Base-by-base conservation (phyloP, 805 yeast genomes). In the Ogataea degrootiae region DNA sequence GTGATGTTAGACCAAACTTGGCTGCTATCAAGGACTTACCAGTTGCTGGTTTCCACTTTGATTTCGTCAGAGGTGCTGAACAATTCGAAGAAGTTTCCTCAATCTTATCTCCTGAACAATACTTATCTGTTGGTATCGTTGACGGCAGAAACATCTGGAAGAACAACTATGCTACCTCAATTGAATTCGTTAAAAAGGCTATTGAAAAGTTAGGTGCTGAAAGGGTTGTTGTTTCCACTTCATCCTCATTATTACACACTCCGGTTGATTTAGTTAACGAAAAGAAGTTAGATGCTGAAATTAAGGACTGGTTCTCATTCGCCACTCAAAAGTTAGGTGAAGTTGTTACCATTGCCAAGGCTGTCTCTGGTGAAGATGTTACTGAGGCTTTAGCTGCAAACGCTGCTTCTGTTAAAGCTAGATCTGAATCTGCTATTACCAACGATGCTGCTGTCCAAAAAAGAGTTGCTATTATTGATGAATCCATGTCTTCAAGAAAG, bases 131-230 rank as follows among this genome's bases (percentile, higher is more conserved):
- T 58, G 99, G 99, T 88, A 81, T 94, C 63, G 91, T 94, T 66
- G 95, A 90, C 66, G 99, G 99, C 76, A 90, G 99, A 83, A 94
- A 94, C 85, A 89, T 94, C 76, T 94, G 99, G 99, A 94, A 94
- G 83, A 85, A 96, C 72, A 86, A 94, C 79, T 88, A 85, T 67
- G 71, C 94, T 66, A 82, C 83, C 75, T 95, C 99, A 59, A 75
- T 90, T 67, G 87, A 74, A 55, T 68, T 85, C 56, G 96, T 89
- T 63, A 76, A 85, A 69, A 78, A 81, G 72, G 97, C 96, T 61
- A 78, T 88, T 66, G 83, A 73, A 59, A 85, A 85, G 76, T 75
- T 94, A 61, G 97, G 97, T 71, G 76, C 80, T 55, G 91, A 85
- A 63, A 83, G 87, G 72, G 94, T 89, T 58, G 71, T 87, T 61